Percentiles rank a stretch among this genome's conserved stretches.
Conservation (phyloP, 768 basidiomycete species). For the Sporobolomyces pararoseus region DNA sequence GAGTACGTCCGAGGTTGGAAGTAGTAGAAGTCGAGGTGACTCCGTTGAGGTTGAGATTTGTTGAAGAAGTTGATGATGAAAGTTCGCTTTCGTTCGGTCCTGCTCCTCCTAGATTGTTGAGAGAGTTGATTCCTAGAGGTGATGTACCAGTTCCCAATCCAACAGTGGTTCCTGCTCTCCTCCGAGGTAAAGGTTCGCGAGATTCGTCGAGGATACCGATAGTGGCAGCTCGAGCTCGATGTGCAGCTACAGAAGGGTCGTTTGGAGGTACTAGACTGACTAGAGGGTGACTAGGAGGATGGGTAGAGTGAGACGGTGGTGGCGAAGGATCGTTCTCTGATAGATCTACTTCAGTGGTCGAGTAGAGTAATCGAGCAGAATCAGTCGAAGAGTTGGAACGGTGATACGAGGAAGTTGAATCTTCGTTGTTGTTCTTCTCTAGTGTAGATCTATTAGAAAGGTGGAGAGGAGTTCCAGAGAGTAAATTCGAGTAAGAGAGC, state of each 20-base stretch:
- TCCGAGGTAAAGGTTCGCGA: conserved; percentile 17
- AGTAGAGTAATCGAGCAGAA: conserved; percentile 36
- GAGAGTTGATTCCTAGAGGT: conserved; percentile 13
- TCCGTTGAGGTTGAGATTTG: not conserved
- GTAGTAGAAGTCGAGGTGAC: too few relatives aligned
- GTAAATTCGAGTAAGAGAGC: conserved; percentile 2
- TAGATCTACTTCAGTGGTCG: conserved; percentile 7
- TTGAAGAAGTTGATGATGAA: conserved; percentile 21
- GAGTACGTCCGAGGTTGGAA: not conserved
- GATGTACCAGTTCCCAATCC: conserved; percentile 17
- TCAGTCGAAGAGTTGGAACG: conserved; percentile 35
- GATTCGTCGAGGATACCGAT: conserved; percentile 36
- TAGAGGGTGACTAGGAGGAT: conserved; percentile 7
- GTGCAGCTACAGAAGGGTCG: not conserved
- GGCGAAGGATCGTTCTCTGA: not conserved
- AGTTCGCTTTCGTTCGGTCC: not conserved
- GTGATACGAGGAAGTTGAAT: conserved; percentile 19
- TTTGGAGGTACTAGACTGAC: conserved; percentile 15
- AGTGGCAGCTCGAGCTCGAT: conserved; percentile 35
- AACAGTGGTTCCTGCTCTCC: conserved; percentile 34
- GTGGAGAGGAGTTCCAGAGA: not conserved
- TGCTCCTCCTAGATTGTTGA: too few relatives aligned
- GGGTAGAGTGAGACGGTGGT: not conserved
- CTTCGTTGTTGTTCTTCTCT: not conserved
- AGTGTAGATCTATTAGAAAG: not conserved